Percentiles rank a stretch among this genome's conserved stretches.
Conservation (phyloP, 257 asterid species). For the Plantago ovata region DNA sequence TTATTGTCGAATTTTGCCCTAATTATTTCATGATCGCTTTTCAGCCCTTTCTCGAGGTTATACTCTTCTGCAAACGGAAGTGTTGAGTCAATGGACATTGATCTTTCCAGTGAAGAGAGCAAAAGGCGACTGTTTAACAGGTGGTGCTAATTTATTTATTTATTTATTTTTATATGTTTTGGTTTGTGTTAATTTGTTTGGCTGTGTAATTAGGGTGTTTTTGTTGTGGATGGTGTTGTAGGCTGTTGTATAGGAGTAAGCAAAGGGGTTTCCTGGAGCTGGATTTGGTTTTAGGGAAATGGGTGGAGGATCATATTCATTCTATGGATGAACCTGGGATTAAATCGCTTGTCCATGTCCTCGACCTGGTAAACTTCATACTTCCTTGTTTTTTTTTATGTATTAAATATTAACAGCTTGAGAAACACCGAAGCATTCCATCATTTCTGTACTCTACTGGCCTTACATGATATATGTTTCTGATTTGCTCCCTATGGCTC, state of each 20-base stretch:
- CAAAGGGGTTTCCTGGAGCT: conserved; percentile 92
- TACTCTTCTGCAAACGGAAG: conserved; percentile 41
- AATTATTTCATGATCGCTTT: conserved; percentile 8
- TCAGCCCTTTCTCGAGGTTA: conserved; percentile 58
- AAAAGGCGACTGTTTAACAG: conserved; percentile 77
- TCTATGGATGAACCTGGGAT: conserved; percentile 72
- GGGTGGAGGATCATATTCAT: conserved; percentile 84
- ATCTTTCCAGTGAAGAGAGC: conserved; percentile 68
- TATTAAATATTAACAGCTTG: neutral
- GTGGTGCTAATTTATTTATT: conserved; percentile 9
- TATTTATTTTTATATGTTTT: neutral
- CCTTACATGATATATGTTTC: neutral
- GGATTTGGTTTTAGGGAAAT: conserved; percentile 79
- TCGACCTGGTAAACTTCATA: conserved; percentile 56
- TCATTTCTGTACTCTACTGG: neutral
- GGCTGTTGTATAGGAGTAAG: conserved; percentile 84
- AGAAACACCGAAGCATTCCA: neutral
- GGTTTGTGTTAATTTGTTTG: neutral
- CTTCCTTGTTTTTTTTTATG: neutral
- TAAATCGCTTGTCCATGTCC: conserved; percentile 64
- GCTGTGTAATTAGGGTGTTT: conserved; percentile 1
- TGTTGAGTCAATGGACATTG: conserved; percentile 34
- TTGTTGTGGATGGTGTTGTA: conserved; percentile 20
- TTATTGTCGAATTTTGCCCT: neutral
- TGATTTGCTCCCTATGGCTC: no score